A percentile compares a stretch with the other conserved stretches of the same genome.
Conservation (phyloP, 1,284 basidiomycete species). For the Abortiporus biennis region DNA sequence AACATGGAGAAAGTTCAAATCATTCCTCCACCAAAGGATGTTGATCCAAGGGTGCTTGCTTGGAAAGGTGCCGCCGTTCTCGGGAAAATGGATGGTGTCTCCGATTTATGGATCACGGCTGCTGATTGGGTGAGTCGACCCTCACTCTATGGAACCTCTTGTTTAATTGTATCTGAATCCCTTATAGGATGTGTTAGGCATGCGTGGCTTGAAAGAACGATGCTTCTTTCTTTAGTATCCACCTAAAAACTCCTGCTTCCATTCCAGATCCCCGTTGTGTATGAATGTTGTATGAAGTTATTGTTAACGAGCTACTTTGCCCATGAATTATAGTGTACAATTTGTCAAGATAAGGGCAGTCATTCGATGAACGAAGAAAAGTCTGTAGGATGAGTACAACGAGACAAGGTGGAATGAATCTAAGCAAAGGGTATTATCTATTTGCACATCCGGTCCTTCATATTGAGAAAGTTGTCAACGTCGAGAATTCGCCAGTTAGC, state of each 20-base stretch:
- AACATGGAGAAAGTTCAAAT: slow-evolving; percentile 84
- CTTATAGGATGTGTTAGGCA: slow-evolving; percentile 64
- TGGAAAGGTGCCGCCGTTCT: slow-evolving; percentile 98
- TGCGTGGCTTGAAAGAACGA: slow-evolving; percentile 74
- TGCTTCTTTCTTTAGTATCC: slow-evolving; percentile 40
- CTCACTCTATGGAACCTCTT: neutral
- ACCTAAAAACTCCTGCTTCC: neutral
- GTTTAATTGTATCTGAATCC: slow-evolving; percentile 6
- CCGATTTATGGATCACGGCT: slow-evolving; percentile 84
- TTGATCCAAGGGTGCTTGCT: slow-evolving; percentile 83
- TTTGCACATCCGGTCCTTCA: neutral
- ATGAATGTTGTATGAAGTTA: neutral
- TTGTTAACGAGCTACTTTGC: neutral
- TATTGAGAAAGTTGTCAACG: neutral
- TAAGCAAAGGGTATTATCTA: neutral
- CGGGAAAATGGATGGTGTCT: slow-evolving; percentile 84
- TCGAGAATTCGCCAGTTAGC: neutral
- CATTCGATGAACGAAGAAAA: neutral
- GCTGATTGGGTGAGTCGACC: slow-evolving; percentile 83
- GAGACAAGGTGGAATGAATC: neutral
- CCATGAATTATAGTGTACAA: neutral
- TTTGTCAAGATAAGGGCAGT: neutral
- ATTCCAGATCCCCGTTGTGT: neutral
- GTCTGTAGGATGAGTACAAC: neutral
- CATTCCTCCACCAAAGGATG: slow-evolving; percentile 88